Base-by-base conservation (phyloP, 2,329 filamentous ascomycete genomes). In the Juglanconis sp. region DNA sequence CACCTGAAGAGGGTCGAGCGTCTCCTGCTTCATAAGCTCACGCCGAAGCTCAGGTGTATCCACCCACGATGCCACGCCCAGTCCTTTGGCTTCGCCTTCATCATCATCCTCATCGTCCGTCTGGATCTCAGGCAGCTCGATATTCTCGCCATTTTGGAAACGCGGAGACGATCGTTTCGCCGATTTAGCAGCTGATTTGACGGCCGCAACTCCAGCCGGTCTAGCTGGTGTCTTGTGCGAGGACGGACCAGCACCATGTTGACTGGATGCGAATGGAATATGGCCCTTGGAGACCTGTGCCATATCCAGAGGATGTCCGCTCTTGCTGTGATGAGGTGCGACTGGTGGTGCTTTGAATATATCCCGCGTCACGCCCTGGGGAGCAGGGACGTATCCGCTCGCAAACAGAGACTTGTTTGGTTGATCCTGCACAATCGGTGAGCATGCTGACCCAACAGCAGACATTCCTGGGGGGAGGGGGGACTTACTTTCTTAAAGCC, bases 81-180 rank as follows among this genome's bases (percentile, higher is more conserved):
- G 69, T 31, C 74, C 70, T 76, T 91, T 87, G 52, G 81, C 74
- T 52, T 77, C 77, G 38, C 81, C 82, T 6, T 77, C 77, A 13
- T 86, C 84, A 46, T 89, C 85, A 61, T 96, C 91, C 68, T 96
- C 93, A 35, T 92, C 92, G 71, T 99, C 96, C 1, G 95, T 98
- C 65, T 92, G 87, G 67, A 99, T 98, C 67, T 99, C 95, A 0
- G 95, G 94, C 3, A 99, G 85, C 66, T 95, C 89, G 68, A 99
- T 97, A 55, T 84, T 85, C 61, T 99, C 95, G 63, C 93, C 92
- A 67, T 92, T 94, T 63, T 89, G 90, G 76, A 96, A 96, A 56
- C 91, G 86, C 1, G 92, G 92, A 1, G 92, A 96, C 35, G 90
- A 88, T 65, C 86, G 83, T 17, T 83, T 75, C 2, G 75, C 79